A percentile compares a stretch with the other conserved stretches of the same genome.
These are phyloP conservation scores for Sporothrix humicola DNA, from an alignment of 2,329 filamentous ascomycete genomes.

Conservation along the genomic window DNA sequence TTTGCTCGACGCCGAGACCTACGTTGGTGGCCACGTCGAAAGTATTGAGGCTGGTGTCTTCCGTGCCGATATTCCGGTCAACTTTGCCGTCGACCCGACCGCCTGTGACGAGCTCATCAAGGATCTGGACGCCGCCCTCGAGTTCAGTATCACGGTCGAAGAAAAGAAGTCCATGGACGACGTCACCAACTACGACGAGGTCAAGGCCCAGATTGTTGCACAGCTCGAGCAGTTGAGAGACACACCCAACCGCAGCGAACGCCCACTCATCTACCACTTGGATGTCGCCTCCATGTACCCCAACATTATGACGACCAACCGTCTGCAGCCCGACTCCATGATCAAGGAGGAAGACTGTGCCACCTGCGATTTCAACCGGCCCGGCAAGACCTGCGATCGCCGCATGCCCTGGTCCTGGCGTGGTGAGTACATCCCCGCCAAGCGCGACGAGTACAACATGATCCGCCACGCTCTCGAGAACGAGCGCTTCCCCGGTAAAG, in stretches of 20 bases:
- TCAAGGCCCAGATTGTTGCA: slow-evolving; percentile 80
- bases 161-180: slow-evolving; percentile 83
- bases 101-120: slow-evolving; percentile 87
- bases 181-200: slow-evolving; percentile 79
- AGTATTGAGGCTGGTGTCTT: slow-evolving; percentile 99
- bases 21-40: slow-evolving; percentile 97
- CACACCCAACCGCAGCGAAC: slow-evolving; percentile 82
- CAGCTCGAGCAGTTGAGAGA: slow-evolving; percentile 74
- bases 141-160: slow-evolving; percentile 84
- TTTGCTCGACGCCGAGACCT: slow-evolving; percentile 93
- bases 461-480: slow-evolving; percentile 90
- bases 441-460: slow-evolving; percentile 99
- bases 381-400: slow-evolving; percentile 95
- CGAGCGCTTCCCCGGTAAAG: slow-evolving; percentile 85
- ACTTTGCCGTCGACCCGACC: slow-evolving; percentile 86
- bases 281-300: slow-evolving; percentile 99
- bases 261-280: slow-evolving; percentile 93
- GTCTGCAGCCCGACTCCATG: slow-evolving; percentile 98
- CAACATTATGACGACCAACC: slow-evolving; percentile 99
- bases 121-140: slow-evolving; percentile 86
- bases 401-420: slow-evolving; percentile 97
- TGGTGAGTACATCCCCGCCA: slow-evolving; percentile 94
- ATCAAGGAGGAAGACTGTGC: slow-evolving; percentile 95
- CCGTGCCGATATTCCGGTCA: slow-evolving; percentile 90
- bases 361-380: slow-evolving; percentile 96